Evolutionary conservation across 352 stramenopile genomes (phyloP).

Genomic region (Phytophthora idaei): DNA sequence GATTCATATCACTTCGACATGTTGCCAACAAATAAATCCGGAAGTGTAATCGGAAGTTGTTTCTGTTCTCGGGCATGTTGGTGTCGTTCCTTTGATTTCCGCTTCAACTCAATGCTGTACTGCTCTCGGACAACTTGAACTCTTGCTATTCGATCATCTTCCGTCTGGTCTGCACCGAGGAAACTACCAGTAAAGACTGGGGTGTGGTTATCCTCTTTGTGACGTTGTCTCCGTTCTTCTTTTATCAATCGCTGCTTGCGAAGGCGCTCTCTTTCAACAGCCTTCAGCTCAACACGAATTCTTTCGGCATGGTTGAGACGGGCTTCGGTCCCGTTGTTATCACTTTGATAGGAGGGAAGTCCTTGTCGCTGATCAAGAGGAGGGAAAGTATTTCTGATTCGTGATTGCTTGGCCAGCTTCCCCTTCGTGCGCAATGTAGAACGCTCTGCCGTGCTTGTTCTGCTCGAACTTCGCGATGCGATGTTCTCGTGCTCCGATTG

Average conservation of each 20-base stretch:
- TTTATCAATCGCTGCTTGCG: conserved; percentile 45
- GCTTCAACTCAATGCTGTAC: conserved; percentile 19
- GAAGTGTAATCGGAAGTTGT: conserved; percentile 20
- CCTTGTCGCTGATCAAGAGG: conserved; percentile 15
- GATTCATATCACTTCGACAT: conserved; percentile 10
- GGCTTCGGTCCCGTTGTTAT: conserved; percentile 22
- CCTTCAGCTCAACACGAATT: conserved; percentile 44
- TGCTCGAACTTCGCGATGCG: neutral
- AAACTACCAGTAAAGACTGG: conserved; percentile 12
- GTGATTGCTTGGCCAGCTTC: conserved; percentile 7
- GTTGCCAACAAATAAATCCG: conserved; percentile 41
- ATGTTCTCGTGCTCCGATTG: conserved; percentile 20
- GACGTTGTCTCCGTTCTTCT: conserved; percentile 48
- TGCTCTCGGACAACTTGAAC: conserved; percentile 13
- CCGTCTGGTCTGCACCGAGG: conserved; percentile 1
- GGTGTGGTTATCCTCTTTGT: conserved; percentile 23
- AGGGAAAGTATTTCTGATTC: conserved; percentile 3
- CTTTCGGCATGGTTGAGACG: conserved; percentile 51
- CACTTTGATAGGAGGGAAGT: conserved; percentile 3
- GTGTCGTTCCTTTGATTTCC: conserved; percentile 22
- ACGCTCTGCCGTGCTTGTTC: neutral
- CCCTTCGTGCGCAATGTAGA: conserved; percentile 1
- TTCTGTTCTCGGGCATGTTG: conserved; percentile 10
- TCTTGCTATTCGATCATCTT: conserved; percentile 3
- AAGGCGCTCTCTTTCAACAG: conserved; percentile 50